Base-by-base conservation (phyloP, 1,284 basidiomycete genomes). In the Coriolopsis trogii region DNA sequence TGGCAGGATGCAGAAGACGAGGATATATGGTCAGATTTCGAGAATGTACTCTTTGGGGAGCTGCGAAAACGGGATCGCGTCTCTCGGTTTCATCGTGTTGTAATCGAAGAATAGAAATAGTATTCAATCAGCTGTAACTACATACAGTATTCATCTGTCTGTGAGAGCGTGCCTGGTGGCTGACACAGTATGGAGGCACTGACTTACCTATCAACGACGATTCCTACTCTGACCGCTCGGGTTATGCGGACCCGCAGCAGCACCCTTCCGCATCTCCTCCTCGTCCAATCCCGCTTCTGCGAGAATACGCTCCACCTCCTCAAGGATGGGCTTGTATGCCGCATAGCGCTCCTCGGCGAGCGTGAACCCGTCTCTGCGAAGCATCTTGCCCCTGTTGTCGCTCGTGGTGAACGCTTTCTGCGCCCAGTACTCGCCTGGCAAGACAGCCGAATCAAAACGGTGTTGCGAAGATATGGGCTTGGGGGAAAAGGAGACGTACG, bases 211-310 rank as follows among this genome's bases (percentile, higher is more conserved):
- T 68, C 61, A 81, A 25, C 82, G 72, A 38, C 83, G 73, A 63
- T 84, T 82, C 4, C 84, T 72, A 65, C 77, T 85, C 61, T 79
- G 74, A 2, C 71, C 74, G n/a, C 66, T 62, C 20, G 66, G 59
- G 49, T 64, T 61, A 6, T 57, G 56, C 34, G 64, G 68, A 42
- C 71, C 76, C 38, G 70, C 73, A 25, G 73, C 76, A 1, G 80
- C 80, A 21, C 79, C 78, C 12, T 71, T 72, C 52, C 70, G 76
- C 73, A 91, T 87, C 56, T 94, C 93, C 7, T 90, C 87, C 48
- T 91, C 89, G 53, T 96, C 93, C 46, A 96, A 70, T 2, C 93
- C 94, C 0, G 94, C 93, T 61, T 93, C 91, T 13, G 81, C 82
- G 46, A 95, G 72, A 44, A 95, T 95, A 49, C 81, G 85, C 65